These are phyloP conservation scores for Sonneratia caseolaris DNA, from an alignment of 345 rosid genomes.

Conservation along the genomic window DNA sequence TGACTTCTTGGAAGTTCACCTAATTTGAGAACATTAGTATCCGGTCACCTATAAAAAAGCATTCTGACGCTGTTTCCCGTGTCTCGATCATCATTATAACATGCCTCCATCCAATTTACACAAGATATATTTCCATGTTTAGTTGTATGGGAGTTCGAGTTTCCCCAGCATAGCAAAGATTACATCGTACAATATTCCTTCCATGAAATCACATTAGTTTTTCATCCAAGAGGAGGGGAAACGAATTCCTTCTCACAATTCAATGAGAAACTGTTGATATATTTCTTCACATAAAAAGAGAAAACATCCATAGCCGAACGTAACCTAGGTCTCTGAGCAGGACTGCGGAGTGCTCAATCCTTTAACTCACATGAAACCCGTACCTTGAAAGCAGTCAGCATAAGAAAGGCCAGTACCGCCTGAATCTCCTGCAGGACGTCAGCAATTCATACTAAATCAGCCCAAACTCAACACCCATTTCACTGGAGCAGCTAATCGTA, in stretches of 20 bases:
- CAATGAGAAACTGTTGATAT: not conserved
- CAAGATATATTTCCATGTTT: too few relatives aligned
- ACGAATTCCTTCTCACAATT: not conserved
- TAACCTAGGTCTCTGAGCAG: not conserved
- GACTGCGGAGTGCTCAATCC: not conserved
- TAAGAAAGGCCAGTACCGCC: slow-evolving; percentile 52
- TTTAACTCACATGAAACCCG: not conserved
- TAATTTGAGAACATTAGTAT: too few relatives aligned
- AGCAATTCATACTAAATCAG: not conserved
- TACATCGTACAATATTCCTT: too few relatives aligned
- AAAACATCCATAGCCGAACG: too few relatives aligned
- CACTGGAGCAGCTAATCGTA: not conserved
- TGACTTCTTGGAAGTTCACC: too few relatives aligned
- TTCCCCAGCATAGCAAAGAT: too few relatives aligned
- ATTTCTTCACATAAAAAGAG: not conserved
- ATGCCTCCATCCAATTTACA: too few relatives aligned
- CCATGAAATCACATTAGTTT: not conserved
- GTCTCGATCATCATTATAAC: too few relatives aligned
- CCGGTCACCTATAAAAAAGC: too few relatives aligned
- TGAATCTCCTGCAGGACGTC: slow-evolving; percentile 61
- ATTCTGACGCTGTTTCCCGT: too few relatives aligned
- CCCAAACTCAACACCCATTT: not conserved
- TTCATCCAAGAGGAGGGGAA: not conserved
- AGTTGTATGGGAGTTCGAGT: too few relatives aligned
- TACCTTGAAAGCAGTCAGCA: slow-evolving; percentile 57